Percentiles rank a stretch among this genome's conserved stretches.
Evolutionary conservation across 345 rosid genomes (phyloP).

Genomic region (Leavenworthia alabamica): DNA sequence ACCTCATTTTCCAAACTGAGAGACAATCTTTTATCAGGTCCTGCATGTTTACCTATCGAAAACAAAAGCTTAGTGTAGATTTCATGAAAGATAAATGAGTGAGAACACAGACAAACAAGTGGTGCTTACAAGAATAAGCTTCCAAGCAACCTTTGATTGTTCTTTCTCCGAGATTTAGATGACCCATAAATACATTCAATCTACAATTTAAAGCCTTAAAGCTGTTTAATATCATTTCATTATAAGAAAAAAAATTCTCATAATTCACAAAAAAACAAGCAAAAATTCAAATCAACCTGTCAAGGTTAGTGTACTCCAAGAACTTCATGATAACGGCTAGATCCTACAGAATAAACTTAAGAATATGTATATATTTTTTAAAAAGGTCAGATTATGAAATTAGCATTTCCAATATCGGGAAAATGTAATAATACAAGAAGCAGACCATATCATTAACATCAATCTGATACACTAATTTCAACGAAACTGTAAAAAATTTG

Average conservation of each 20-base stretch:
- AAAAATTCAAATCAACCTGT: neutral
- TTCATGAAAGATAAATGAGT: neutral
- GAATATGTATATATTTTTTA: neutral
- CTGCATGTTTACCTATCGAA: slow-evolving; percentile 75
- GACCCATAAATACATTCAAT: slow-evolving; percentile 56
- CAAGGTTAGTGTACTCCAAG: slow-evolving; percentile 77
- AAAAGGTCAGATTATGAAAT: slow-evolving; percentile 10
- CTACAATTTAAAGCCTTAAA: slow-evolving; percentile 40
- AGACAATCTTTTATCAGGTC: slow-evolving; percentile 76
- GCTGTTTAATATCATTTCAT: neutral
- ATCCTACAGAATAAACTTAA: neutral
- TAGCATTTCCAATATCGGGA: neutral
- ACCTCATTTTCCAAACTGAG: slow-evolving; percentile 96
- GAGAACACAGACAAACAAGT: neutral
- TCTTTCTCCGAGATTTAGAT: slow-evolving; percentile 72
- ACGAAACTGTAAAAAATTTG: neutral
- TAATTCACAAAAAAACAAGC: neutral
- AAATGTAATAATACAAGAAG: too few species aligned
- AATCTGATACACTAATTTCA: neutral
- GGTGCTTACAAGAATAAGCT: slow-evolving; percentile 89
- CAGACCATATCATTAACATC: too few species aligned
- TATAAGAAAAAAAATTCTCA: too few species aligned
- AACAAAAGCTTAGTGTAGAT: neutral
- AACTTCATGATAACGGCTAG: slow-evolving; percentile 51
- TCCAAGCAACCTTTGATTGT: slow-evolving; percentile 75